Conservation (phyloP, 2,329 filamentous ascomycete genomes). For the Escovopsis sp. region DNA sequence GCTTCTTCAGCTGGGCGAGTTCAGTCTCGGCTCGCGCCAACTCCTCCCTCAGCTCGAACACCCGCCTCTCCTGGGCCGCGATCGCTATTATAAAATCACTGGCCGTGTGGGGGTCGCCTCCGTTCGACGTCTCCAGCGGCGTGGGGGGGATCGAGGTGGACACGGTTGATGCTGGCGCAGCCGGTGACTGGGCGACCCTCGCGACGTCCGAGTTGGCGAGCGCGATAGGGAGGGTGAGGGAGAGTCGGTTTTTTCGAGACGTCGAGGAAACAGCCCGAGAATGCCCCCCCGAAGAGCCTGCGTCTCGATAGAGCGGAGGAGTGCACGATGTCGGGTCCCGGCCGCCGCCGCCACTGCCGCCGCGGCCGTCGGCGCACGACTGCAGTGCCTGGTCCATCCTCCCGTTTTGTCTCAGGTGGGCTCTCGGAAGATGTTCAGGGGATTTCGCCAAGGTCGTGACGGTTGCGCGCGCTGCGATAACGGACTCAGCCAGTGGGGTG, state of each 20-base stretch:
- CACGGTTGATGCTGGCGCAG: conserved; percentile 25
- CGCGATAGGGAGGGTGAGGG: conserved; percentile 47
- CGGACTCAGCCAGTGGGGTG: conserved; percentile 13
- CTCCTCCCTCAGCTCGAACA: conserved; percentile 84
- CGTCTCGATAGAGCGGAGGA: conserved; percentile 23
- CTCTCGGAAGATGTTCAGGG: conserved; percentile 6
- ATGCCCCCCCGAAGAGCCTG: conserved; percentile 25
- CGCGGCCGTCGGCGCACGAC: background rate
- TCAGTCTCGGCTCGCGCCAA: conserved; percentile 69
- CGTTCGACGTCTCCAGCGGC: conserved; percentile 25
- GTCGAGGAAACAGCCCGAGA: conserved; percentile 37
- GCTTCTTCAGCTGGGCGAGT: conserved; percentile 61
- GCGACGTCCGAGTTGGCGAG: conserved; percentile 30
- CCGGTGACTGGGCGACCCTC: conserved; percentile 27
- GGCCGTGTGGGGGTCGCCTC: conserved; percentile 34
- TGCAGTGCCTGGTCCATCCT: conserved; percentile 1
- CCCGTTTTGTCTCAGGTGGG: background rate
- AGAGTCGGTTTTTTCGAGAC: conserved; percentile 42
- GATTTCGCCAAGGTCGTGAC: conserved; percentile 11
- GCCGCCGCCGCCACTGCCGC: conserved; percentile 5
- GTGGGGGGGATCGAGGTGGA: conserved; percentile 32
- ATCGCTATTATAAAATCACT: conserved; percentile 73
- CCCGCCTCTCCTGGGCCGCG: conserved; percentile 78
- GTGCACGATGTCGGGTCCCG: conserved; percentile 22
- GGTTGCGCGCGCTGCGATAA: conserved; percentile 10